Evolutionary conservation across 345 rosid genomes (phyloP).

Genomic region (Garcia nutans): DNA sequence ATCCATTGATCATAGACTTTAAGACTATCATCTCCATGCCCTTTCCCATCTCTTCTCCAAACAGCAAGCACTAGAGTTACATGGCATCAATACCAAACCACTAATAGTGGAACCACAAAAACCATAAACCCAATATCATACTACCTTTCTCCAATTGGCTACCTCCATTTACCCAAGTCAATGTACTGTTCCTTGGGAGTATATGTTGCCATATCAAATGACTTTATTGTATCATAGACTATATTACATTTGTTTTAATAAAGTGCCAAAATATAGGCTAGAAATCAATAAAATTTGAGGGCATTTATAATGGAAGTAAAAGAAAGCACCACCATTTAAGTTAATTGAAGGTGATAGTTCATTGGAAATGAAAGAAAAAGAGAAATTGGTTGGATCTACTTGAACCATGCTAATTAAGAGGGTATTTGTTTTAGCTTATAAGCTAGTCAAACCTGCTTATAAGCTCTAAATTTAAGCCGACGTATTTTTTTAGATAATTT

Average conservation of each 20-base stretch:
- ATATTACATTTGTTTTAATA: background rate
- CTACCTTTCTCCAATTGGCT: background rate
- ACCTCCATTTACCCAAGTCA: background rate
- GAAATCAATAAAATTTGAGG: background rate
- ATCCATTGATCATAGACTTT: background rate
- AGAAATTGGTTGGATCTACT: slow-evolving; percentile 1
- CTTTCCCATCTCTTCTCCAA: background rate
- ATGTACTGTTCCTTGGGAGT: background rate
- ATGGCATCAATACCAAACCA: background rate
- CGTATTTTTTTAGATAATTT: too few species aligned
- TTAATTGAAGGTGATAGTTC: background rate
- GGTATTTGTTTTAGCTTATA: too few species aligned
- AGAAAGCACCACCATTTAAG: background rate
- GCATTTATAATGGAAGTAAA: background rate
- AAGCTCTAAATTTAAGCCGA: too few species aligned
- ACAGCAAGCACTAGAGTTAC: background rate
- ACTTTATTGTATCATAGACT: background rate
- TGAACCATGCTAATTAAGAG: background rate
- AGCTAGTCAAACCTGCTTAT: too few species aligned
- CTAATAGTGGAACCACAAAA: too few species aligned
- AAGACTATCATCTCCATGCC: background rate
- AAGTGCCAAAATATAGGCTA: background rate
- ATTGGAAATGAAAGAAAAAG: background rate
- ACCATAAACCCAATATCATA: background rate
- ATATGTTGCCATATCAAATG: background rate